Conservation (phyloP, 2,329 filamentous ascomycete genomes). For the Trichoderma aggressivum region DNA sequence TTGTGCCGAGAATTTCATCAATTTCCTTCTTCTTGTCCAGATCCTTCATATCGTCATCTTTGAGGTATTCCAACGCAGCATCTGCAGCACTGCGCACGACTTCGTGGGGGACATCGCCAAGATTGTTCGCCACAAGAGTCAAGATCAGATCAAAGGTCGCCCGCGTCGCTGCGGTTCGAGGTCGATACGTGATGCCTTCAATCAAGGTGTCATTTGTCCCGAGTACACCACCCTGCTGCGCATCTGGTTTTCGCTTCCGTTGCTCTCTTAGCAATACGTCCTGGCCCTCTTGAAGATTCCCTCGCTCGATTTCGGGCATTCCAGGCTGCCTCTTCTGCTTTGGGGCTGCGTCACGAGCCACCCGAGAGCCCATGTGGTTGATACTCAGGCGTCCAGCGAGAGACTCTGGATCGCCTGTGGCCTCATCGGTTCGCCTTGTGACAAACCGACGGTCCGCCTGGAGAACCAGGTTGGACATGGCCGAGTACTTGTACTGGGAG, state of each 20-base stretch:
- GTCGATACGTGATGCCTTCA: conserved; percentile 88
- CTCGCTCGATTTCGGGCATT: conserved; percentile 68
- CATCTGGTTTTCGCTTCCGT: conserved; percentile 77
- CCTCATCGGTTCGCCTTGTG: conserved; percentile 86
- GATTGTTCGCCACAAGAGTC: conserved; percentile 79
- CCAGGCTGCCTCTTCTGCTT: conserved; percentile 74
- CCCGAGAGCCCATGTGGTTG: conserved; percentile 86
- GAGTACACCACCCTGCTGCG: conserved; percentile 69
- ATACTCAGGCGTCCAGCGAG: conserved; percentile 92
- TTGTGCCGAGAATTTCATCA: conserved; percentile 84
- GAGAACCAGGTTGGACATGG: conserved; percentile 99
- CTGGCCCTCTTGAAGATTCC: conserved; percentile 72
- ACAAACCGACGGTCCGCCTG: conserved; percentile 98
- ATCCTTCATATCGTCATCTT: conserved; percentile 94
- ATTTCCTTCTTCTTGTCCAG: conserved; percentile 98
- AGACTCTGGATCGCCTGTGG: conserved; percentile 95
- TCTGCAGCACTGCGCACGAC: conserved; percentile 92
- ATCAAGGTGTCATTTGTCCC: conserved; percentile 82
- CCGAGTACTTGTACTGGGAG: conserved; percentile 98
- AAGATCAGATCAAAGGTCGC: conserved; percentile 93
- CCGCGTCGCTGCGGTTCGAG: conserved; percentile 84
- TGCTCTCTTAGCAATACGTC: conserved; percentile 82
- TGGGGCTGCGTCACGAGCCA: conserved; percentile 74
- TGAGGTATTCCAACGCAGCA: conserved; percentile 83
- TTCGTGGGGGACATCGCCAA: conserved; percentile 91